Base-by-base conservation (phyloP, 202 grass and related monocot species). In the Schoenoplectus tabernaemontani region DNA sequence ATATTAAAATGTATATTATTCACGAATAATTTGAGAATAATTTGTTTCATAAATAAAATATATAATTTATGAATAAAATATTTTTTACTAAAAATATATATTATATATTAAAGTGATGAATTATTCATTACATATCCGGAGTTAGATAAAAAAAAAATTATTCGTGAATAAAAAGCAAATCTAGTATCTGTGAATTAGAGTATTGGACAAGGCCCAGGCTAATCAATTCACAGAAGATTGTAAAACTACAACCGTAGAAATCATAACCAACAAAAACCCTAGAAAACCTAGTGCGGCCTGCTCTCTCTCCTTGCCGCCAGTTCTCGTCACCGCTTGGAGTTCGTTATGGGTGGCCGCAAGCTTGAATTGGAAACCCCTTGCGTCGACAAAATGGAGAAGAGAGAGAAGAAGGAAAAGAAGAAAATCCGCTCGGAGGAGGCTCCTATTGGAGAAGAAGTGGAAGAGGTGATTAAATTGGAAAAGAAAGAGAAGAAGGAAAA, bases 401-500 rank as follows among this genome's bases (percentile, higher is more conserved):
- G 82, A 50, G 65, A 85, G 34, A 85, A 85, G 72, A 85, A 64
- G 74, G 9, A 58, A 4, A 83, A 46, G 64, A 83, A 57, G 17
- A 76, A 70, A 38, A 76, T 22, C 41, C 37, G 10, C 17, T 79
- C n/a, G 11, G 87, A 82, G 75, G 19, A 64, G 32, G n/a, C 33
- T 60, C 24, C 39, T 10, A 28, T 24, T 56, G 34, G 42, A 23
- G 7, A 53, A 5, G 8, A 86, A 84, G 56, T 82, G 32, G 80
- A 46, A 78, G 74, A 50, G 48, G 78, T 57, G 72, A 83, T 17
- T 15, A 87, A 88, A 42, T 85, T 86, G 84, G 80, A 87, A 1
- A 92, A 89, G 79, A 94, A 87, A 61, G 83, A 69, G 43, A 85
- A 91, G 87, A 80, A 71, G 67, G 19, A 83, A 33, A 91, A 62